A percentile compares a stretch with the other conserved stretches of the same genome.
Conservation (phyloP, 2,329 filamentous ascomycete species). For the Blastomyces parvus region DNA sequence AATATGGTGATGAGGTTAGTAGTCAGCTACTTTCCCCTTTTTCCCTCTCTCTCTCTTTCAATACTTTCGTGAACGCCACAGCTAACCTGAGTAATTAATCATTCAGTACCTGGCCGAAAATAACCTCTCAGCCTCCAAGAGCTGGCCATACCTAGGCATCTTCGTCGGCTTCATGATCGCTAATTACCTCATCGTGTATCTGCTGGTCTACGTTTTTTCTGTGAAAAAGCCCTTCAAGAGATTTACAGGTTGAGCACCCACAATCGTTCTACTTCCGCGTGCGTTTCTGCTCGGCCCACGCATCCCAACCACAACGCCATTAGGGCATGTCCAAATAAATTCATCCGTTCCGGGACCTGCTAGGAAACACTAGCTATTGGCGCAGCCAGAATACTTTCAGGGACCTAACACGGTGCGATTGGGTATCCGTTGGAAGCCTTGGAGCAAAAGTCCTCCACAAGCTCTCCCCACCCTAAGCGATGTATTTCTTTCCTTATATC, state of each 20-base stretch:
- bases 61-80: not conserved
- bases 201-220: constrained; percentile 27
- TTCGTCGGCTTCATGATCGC: constrained; percentile 27
- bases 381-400: not conserved
- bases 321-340: not conserved
- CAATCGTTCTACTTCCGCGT: not conserved
- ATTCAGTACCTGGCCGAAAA: constrained; percentile 24
- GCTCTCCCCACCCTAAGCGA: not conserved
- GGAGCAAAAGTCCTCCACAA: no score
- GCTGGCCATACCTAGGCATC: constrained; percentile 30
- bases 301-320: not conserved
- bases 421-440: no score
- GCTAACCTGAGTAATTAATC: constrained; percentile 6
- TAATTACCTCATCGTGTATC: constrained; percentile 29
- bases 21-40: not conserved
- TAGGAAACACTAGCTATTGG: not conserved
- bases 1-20: constrained; percentile 27
- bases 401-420: no score
- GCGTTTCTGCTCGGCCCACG: not conserved
- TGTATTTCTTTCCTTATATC: not conserved
- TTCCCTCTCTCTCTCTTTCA: not conserved
- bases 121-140: constrained; percentile 25
- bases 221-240: constrained; percentile 25
- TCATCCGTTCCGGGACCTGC: not conserved
- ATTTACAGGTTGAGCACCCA: constrained; percentile 13